These are phyloP conservation scores for Pestalotiopsis sp. DNA, from an alignment of 2,329 filamentous ascomycete species.

Conservation along the genomic window DNA sequence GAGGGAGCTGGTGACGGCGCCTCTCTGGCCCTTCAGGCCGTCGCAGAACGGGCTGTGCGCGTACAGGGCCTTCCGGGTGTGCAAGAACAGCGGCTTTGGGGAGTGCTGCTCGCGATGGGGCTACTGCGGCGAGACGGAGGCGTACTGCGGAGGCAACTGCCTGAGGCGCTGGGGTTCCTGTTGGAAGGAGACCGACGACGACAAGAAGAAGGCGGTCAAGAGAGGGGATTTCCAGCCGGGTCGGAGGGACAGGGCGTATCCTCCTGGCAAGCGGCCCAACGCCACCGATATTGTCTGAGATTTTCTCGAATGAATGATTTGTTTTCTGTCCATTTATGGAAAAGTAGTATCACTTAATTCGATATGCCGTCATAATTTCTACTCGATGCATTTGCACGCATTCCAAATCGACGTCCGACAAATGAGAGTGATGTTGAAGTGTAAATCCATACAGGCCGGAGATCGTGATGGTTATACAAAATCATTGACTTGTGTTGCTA, in stretches of 20 bases:
- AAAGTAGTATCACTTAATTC: too few relatives aligned
- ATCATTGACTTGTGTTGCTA: too few relatives aligned
- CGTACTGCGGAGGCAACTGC: constrained; percentile 32
- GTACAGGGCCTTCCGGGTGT: not conserved
- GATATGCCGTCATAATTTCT: not conserved
- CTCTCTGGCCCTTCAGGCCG: not conserved
- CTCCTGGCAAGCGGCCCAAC: not conserved
- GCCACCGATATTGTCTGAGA: not conserved
- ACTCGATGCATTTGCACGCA: too few relatives aligned
- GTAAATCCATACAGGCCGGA: too few relatives aligned
- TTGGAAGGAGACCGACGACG: not conserved
- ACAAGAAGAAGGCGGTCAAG: not conserved
- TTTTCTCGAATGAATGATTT: not conserved
- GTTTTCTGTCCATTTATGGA: not conserved
- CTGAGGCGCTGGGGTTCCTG: constrained; percentile 14
- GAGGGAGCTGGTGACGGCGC: not conserved
- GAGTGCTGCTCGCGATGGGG: constrained; percentile 12
- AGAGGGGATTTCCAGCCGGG: not conserved
- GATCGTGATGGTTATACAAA: too few relatives aligned
- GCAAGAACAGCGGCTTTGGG: constrained; percentile 7
- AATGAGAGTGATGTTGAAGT: too few relatives aligned
- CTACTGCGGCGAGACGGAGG: constrained; percentile 8
- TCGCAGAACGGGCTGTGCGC: constrained; percentile 3
- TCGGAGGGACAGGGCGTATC: not conserved
- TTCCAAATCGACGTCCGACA: too few relatives aligned